phyloP scores from a whole-genome alignment of 495 filamentous ascomycete genomes.

The Schizothecium vesticola region DNA sequence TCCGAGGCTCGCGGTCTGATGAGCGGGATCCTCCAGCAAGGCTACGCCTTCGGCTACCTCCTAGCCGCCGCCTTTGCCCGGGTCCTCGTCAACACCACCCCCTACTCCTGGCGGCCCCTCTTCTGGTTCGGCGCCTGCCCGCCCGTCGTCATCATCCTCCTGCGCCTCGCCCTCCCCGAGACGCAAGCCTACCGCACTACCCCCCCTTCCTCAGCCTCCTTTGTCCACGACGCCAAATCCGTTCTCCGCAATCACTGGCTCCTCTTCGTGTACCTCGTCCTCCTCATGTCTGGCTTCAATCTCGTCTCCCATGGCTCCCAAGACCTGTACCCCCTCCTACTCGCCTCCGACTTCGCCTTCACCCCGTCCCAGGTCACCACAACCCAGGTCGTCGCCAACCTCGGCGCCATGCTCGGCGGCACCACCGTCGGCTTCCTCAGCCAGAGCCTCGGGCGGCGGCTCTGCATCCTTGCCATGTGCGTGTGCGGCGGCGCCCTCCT shows the following conservation, averaged over 20 bases:
- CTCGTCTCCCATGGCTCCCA: conserved; percentile 93
- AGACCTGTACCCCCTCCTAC: conserved; percentile 84
- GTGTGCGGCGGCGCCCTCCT: conserved; percentile 72
- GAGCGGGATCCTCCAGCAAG: conserved; percentile 79
- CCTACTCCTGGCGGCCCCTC: conserved; percentile 72
- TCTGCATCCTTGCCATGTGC: conserved; percentile 72
- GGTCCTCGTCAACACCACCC: conserved; percentile 64
- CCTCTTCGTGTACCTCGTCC: conserved; percentile 69
- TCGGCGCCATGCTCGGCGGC: conserved; percentile 76
- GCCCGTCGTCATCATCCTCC: conserved; percentile 74
- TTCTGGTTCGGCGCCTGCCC: conserved; percentile 84
- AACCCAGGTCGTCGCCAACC: conserved; percentile 79
- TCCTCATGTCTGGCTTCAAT: conserved; percentile 88
- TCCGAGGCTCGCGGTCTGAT: conserved; percentile 67
- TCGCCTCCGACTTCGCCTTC: conserved; percentile 73
- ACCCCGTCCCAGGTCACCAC: conserved; percentile 66
- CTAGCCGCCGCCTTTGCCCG: conserved; percentile 73
- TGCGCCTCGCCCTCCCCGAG: conserved; percentile 72
- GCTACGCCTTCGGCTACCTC: conserved; percentile 84
- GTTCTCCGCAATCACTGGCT: conserved; percentile 74
- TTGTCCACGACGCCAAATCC: conserved; percentile 69
- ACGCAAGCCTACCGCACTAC: conserved; percentile 59
- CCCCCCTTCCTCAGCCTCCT: conserved; percentile 49
- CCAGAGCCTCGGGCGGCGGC: conserved; percentile 77
- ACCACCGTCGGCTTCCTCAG: conserved; percentile 69